Conservation (phyloP, 306 rosid genomes). For the Trifolium pratense region DNA sequence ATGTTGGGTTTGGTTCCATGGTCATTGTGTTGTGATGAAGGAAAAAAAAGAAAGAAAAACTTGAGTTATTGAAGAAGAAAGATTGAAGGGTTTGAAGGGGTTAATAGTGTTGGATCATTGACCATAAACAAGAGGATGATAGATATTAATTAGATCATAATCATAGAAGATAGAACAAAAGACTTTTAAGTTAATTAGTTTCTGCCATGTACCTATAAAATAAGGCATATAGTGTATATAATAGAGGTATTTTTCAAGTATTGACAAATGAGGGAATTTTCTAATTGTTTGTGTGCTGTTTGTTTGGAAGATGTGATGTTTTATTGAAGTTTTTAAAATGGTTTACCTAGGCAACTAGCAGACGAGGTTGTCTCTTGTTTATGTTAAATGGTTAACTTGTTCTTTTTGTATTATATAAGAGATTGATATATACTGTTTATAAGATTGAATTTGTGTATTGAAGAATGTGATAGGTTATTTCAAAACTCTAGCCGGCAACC, state of each 20-base stretch:
- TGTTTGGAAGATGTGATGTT: slow-evolving; percentile 79
- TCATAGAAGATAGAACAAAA: slow-evolving; percentile 32
- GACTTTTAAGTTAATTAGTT: slow-evolving; percentile 26
- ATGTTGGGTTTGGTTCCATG: slow-evolving; percentile 59
- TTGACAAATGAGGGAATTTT: slow-evolving; percentile 78
- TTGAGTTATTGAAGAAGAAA: slow-evolving; percentile 30
- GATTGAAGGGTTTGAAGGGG: slow-evolving; percentile 36
- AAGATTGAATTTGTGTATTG: slow-evolving; percentile 38
- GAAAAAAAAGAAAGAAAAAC: background rate
- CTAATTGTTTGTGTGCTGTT: slow-evolving; percentile 69
- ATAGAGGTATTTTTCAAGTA: slow-evolving; percentile 9
- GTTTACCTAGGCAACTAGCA: slow-evolving; percentile 47
- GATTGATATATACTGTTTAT: slow-evolving; percentile 43
- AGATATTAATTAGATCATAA: slow-evolving; percentile 17
- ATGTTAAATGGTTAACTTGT: slow-evolving; percentile 58
- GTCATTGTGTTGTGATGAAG: slow-evolving; percentile 48
- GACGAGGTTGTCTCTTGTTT: slow-evolving; percentile 56
- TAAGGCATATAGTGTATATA: slow-evolving; percentile 11
- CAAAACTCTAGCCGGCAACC: slow-evolving; percentile 65
- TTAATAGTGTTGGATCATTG: slow-evolving; percentile 54
- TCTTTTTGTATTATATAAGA: slow-evolving; percentile 48
- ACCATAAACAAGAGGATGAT: slow-evolving; percentile 45
- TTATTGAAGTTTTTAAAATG: slow-evolving; percentile 49
- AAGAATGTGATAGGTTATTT: slow-evolving; percentile 43
- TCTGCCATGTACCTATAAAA: slow-evolving; percentile 33